Evolutionary conservation across 306 rosid genomes (phyloP).

Genomic region (Cucurbita ficifolia): DNA sequence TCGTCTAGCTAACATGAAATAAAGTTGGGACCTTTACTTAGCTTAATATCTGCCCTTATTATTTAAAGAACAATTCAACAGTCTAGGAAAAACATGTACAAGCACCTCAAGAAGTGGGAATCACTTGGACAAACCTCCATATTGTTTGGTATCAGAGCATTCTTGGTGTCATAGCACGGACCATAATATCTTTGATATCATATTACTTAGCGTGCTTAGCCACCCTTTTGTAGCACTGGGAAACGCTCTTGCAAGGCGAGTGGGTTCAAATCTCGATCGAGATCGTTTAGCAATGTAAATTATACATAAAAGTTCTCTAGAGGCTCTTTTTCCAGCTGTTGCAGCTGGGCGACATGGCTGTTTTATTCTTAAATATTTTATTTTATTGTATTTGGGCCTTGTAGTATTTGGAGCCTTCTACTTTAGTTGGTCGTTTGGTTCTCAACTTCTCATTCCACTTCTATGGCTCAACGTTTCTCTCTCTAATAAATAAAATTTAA

Average conservation of each 20-base stretch:
- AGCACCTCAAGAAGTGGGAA: constrained; percentile 3
- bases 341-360: background rate
- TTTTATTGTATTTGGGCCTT: background rate
- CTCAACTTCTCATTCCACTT: background rate
- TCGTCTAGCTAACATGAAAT: background rate
- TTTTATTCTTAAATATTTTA: background rate
- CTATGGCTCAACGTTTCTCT: background rate
- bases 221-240: no score
- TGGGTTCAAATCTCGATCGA: no score
- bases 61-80: constrained; percentile 44
- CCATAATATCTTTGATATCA: background rate
- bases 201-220: background rate
- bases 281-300: no score
- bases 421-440: background rate
- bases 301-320: no score
- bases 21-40: background rate
- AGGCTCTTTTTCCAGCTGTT: background rate
- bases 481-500: no score
- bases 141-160: background rate
- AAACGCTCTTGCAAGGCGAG: no score
- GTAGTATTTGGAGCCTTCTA: background rate
- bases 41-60: background rate
- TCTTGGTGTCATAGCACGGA: background rate
- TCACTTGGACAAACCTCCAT: background rate
- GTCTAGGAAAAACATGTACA: constrained; percentile 1